phyloP scores from a whole-genome alignment of 1,139 yeast genomes.

The Cylindricascospora bacillispora region DNA sequence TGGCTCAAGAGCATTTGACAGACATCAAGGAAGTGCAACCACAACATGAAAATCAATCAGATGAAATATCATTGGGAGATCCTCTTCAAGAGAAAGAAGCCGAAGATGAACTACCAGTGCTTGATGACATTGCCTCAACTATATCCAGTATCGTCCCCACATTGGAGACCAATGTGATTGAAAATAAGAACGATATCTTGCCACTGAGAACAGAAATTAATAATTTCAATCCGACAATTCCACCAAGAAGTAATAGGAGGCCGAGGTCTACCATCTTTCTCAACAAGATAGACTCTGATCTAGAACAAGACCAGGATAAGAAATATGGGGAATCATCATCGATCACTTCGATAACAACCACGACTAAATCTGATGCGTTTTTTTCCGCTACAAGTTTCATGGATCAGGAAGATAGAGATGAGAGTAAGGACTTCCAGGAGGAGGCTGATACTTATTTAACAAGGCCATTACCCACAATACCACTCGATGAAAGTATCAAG shows the following conservation, averaged over 20 bases:
- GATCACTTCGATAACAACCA: slow-evolving; percentile 6
- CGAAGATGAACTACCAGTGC: slow-evolving; percentile 1
- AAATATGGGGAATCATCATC: neutral
- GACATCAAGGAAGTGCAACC: too few relatives aligned
- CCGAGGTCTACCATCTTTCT: slow-evolving; percentile 19
- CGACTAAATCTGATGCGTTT: slow-evolving; percentile 13
- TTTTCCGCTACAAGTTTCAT: slow-evolving; percentile 14
- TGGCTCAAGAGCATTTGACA: neutral
- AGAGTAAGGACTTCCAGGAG: neutral
- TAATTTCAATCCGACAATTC: slow-evolving; percentile 20
- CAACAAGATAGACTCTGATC: slow-evolving; percentile 3
- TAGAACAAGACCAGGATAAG: neutral
- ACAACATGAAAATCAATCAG: neutral
- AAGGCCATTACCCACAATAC: slow-evolving; percentile 14
- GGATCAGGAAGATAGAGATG: slow-evolving; percentile 2
- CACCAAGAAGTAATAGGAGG: slow-evolving; percentile 23
- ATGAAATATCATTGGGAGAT: too few relatives aligned
- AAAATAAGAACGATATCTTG: slow-evolving; percentile 6
- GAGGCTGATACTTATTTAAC: slow-evolving; percentile 9
- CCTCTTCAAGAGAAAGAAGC: neutral
- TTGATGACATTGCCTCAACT: slow-evolving; percentile 13
- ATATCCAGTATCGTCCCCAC: slow-evolving; percentile 19
- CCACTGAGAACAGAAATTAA: slow-evolving; percentile 16
- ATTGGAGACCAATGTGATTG: slow-evolving; percentile 8
- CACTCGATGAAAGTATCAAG: slow-evolving; percentile 6